Evolutionary conservation across 2,329 filamentous ascomycete genomes (phyloP).

Genomic region (Dactylellina cionopaga): DNA sequence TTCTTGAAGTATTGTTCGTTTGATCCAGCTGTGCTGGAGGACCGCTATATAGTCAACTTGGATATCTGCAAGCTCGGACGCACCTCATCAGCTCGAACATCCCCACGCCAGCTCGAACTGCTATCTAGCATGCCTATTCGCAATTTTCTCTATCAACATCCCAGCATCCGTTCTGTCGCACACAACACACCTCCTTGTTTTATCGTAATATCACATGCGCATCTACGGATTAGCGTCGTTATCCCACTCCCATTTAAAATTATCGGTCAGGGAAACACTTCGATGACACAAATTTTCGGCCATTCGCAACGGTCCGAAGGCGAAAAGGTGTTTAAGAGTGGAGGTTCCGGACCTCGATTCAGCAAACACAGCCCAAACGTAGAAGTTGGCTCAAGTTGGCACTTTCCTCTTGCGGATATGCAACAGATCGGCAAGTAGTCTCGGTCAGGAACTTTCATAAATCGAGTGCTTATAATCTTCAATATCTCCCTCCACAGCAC

Average conservation of each 20-base stretch:
- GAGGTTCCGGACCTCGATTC: background rate
- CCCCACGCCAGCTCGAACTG: no score
- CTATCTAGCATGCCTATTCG: background rate
- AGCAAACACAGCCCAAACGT: constrained; percentile 7
- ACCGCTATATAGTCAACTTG: constrained; percentile 1
- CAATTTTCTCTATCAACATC: constrained; percentile 8
- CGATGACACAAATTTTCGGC: background rate
- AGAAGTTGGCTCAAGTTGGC: constrained; percentile 15
- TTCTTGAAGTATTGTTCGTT: background rate
- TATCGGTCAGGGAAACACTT: background rate
- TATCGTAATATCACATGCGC: background rate
- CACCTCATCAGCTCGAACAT: no score
- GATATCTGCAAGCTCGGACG: no score
- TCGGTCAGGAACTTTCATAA: background rate
- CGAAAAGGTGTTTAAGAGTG: background rate
- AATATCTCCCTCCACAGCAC: no score
- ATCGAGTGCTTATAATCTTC: no score
- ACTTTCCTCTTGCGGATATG: constrained; percentile 18
- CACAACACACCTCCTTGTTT: background rate
- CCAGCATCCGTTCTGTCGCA: background rate
- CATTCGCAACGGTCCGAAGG: background rate
- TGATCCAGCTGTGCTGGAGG: background rate
- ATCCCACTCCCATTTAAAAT: background rate
- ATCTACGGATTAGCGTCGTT: no score
- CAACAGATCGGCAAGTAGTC: background rate